phyloP scores from a whole-genome alignment of 495 filamentous ascomycete species.

The Filosporella fistucella region DNA sequence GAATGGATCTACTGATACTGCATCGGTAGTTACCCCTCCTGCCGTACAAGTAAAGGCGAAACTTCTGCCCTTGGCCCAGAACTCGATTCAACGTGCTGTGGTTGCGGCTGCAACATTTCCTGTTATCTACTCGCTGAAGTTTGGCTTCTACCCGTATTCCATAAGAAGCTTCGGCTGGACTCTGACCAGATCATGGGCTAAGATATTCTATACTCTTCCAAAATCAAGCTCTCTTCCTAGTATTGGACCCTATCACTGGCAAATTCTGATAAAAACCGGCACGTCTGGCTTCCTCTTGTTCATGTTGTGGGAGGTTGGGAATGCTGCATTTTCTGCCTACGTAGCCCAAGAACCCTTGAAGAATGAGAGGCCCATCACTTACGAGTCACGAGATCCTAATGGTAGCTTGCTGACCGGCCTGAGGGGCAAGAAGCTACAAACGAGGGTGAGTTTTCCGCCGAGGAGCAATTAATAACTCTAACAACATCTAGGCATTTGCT shows the following conservation, averaged over 20 bases:
- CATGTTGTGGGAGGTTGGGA: slow-evolving; percentile 68
- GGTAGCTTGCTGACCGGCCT: slow-evolving; percentile 83
- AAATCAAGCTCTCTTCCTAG: slow-evolving; percentile 57
- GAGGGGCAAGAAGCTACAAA: slow-evolving; percentile 64
- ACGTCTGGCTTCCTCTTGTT: slow-evolving; percentile 62
- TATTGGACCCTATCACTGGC: slow-evolving; percentile 51
- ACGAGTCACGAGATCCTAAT: slow-evolving; percentile 84
- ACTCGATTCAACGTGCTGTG: slow-evolving; percentile 35
- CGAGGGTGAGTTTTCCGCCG: slow-evolving; percentile 39
- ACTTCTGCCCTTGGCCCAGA: slow-evolving; percentile 27
- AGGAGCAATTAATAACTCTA: no score
- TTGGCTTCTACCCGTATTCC: slow-evolving; percentile 26
- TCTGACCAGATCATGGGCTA: slow-evolving; percentile 61
- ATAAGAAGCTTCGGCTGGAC: slow-evolving; percentile 62
- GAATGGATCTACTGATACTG: not conserved
- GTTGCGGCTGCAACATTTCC: slow-evolving; percentile 38
- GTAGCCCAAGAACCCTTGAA: slow-evolving; percentile 78
- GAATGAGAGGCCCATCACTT: slow-evolving; percentile 74
- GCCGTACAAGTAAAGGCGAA: slow-evolving; percentile 23
- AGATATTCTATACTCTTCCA: slow-evolving; percentile 69
- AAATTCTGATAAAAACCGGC: slow-evolving; percentile 55
- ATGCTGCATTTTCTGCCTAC: slow-evolving; percentile 71
- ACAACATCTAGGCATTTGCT: slow-evolving; percentile 60
- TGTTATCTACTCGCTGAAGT: slow-evolving; percentile 54
- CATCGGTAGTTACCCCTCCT: slow-evolving; percentile 27